A percentile compares a stretch with the other conserved stretches of the same genome.
Evolutionary conservation across 1,284 basidiomycete species (phyloP).

Genomic region (Thecaphora thlaspeos): DNA sequence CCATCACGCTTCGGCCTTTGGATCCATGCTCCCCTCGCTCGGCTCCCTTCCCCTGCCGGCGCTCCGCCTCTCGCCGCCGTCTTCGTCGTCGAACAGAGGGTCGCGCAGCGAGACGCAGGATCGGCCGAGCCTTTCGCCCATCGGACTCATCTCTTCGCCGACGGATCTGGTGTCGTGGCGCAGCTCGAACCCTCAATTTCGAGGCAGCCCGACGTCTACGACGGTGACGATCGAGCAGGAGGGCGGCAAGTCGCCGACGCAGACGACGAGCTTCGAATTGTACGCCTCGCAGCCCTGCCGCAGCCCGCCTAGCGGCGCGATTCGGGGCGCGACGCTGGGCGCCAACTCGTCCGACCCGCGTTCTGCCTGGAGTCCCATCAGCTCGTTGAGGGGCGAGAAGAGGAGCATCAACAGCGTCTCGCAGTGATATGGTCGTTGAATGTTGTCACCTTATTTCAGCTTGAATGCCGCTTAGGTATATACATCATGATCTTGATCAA

Average conservation of each 20-base stretch:
- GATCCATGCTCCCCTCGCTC: conserved; percentile 16
- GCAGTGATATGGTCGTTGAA: too few species aligned
- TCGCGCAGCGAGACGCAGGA: background rate
- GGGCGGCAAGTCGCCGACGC: background rate
- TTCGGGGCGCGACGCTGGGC: background rate
- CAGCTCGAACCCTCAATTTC: background rate
- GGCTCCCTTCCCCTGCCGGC: conserved; percentile 20
- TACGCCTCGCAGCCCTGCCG: background rate
- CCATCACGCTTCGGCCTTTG: background rate
- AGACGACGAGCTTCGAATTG: background rate
- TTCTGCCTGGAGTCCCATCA: conserved; percentile 25
- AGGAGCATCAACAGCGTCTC: conserved; percentile 16
- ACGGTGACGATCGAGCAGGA: conserved; percentile 4
- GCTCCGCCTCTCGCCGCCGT: conserved; percentile 27
- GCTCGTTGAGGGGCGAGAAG: conserved; percentile 29
- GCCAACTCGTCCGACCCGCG: conserved; percentile 20
- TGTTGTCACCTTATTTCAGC: too few species aligned
- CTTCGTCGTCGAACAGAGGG: conserved; percentile 2
- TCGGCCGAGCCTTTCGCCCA: background rate
- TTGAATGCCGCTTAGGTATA: too few species aligned
- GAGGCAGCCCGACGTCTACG: background rate
- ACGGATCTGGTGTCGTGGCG: conserved; percentile 9
- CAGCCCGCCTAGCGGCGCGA: background rate
- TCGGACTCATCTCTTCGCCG: background rate
- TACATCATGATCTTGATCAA: too few species aligned